Base-by-base conservation (phyloP, 2,329 filamentous ascomycete genomes). In the Apiospora kogelbergensis region DNA sequence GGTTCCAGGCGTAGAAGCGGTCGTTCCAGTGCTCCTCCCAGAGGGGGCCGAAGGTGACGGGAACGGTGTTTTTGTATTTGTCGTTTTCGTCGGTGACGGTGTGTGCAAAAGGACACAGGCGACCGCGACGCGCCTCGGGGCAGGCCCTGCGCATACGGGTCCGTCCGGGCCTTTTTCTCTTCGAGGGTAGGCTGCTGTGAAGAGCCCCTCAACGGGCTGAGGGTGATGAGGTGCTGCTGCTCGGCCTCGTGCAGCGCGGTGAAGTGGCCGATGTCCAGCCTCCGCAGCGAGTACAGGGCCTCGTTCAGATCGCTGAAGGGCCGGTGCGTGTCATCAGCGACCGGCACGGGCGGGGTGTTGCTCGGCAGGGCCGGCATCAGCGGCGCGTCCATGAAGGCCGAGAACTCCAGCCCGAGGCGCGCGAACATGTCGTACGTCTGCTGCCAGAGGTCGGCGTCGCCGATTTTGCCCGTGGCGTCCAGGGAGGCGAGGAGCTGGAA, bases 321-420 rank as follows among this genome's bases (percentile, higher is more conserved):
- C 41, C 22, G 63, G 6, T 33, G n/a, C 1, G 37, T 11, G 6
- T 30, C 7, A 17, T 13, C 7, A 41, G 41, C 15, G 24, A n/a
- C n/a, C n/a, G n/a, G n/a, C n/a, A n/a, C n/a, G n/a, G n/a, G n/a
- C n/a, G n/a, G n/a, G n/a, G n/a, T 15, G 30, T 37, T 60, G 40
- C 41, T 22, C 13, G 44, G 63, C 41, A 65, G 63, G 1, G 63
- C 41, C 41, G 41, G 40, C 22, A 41, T 33, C 17, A 65, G 63
- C 2, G 41, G 41, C 63, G 24, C 41, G 41, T 65, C 63, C 15
- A 65, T 42, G 24, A 65, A 65, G 24, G 41, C 40, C 24, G 63
- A 65, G 63, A 65, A 65, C 41, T 65, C 63, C 24, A 65, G 41
- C 15, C 63, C 63, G 4, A 65, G 63, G 24, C 44, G 63, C 15